These are phyloP conservation scores for Neofusicoccum sp. DNA, from an alignment of 2,329 filamentous ascomycete genomes.

Conservation along the genomic window DNA sequence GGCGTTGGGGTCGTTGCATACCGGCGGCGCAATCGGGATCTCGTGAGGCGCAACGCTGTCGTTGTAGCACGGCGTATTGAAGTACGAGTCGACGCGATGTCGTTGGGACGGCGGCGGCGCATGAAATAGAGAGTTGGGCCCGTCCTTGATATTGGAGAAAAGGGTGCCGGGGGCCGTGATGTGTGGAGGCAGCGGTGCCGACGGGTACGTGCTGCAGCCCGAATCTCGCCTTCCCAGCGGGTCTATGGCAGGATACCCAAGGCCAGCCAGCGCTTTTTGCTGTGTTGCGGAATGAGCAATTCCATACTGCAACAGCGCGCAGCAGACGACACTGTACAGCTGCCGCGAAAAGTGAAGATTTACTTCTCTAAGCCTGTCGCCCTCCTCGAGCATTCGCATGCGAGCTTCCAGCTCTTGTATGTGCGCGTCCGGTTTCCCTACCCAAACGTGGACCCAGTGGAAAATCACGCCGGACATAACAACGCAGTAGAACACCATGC, in stretches of 20 bases:
- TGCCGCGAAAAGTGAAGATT: slow-evolving; percentile 5
- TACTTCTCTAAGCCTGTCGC: slow-evolving; percentile 10
- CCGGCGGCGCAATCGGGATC: neutral
- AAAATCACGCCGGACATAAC: slow-evolving; percentile 11
- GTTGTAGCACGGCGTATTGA: neutral
- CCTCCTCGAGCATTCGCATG: slow-evolving; percentile 15
- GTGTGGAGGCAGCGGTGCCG: neutral
- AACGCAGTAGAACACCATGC: slow-evolving; percentile 19
- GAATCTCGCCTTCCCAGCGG: slow-evolving; percentile 1
- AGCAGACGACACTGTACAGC: slow-evolving; percentile 1
- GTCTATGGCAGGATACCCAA: neutral
- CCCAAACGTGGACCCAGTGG: slow-evolving; percentile 21
- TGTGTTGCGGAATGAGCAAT: slow-evolving; percentile 12
- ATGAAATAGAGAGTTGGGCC: slow-evolving; percentile 6
- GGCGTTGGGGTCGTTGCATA: neutral
- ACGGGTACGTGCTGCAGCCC: neutral
- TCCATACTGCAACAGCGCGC: slow-evolving; percentile 6
- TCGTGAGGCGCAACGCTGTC: slow-evolving; percentile 11
- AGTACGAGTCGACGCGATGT: slow-evolving; percentile 1
- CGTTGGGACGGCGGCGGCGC: neutral
- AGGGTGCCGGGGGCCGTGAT: neutral
- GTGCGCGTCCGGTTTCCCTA: slow-evolving; percentile 17
- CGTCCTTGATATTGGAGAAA: slow-evolving; percentile 9
- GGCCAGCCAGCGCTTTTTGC: neutral
- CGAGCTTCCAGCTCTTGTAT: slow-evolving; percentile 7